Evolutionary conservation across 1,284 basidiomycete species (phyloP).

Genomic region (Sporisorium sorghi): DNA sequence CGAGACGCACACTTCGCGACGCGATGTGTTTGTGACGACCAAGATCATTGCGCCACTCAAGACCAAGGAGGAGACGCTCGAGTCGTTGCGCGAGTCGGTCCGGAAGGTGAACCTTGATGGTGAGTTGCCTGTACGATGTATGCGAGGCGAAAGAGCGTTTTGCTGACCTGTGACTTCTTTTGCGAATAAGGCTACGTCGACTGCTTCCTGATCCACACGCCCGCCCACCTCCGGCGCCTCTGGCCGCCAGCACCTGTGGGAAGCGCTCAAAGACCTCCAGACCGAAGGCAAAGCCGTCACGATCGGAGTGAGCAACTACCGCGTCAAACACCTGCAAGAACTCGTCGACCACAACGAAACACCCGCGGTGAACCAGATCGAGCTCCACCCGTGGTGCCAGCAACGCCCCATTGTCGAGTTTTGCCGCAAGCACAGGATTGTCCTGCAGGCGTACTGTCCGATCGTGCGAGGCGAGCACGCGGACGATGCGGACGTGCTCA

Average conservation of each 20-base stretch:
- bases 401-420: conserved; percentile 43
- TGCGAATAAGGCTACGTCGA: conserved; percentile 31
- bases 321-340: conserved; percentile 44
- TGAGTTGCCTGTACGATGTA: no score
- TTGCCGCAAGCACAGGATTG: conserved; percentile 45
- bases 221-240: conserved; percentile 44
- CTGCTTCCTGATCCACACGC: conserved; percentile 53
- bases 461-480: conserved; percentile 43
- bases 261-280: conserved; percentile 42
- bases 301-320: conserved; percentile 48
- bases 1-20: conserved; percentile 34
- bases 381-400: conserved; percentile 52
- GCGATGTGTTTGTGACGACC: conserved; percentile 49
- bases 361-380: conserved; percentile 48
- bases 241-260: conserved; percentile 45
- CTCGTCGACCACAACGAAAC: conserved; percentile 28
- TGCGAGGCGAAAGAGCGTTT: no score
- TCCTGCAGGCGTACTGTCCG: conserved; percentile 50
- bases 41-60: conserved; percentile 37
- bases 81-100: conserved; percentile 35
- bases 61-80: conserved; percentile 37
- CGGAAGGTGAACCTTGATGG: conserved; percentile 35
- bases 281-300: conserved; percentile 42
- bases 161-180: no score
- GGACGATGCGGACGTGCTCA: conserved; percentile 27